Evolutionary conservation across 106 monocot genomes (phyloP).

Genomic region (Acorus calamus): DNA sequence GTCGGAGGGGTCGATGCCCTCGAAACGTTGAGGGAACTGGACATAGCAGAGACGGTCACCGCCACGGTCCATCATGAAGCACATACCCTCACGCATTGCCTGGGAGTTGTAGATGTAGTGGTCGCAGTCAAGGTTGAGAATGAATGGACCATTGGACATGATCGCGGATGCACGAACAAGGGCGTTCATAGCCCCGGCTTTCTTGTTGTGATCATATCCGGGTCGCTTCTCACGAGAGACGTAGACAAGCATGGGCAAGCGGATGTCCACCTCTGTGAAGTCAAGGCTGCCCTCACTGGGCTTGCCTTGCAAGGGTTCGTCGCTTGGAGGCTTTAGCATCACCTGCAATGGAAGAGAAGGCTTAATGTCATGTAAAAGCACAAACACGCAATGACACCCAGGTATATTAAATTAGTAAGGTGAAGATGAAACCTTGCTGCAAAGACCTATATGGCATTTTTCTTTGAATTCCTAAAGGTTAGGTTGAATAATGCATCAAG

Average conservation of each 20-base stretch:
- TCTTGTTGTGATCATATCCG: constrained; percentile 72
- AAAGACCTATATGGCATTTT: too few relatives aligned
- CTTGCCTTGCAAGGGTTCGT: constrained; percentile 28
- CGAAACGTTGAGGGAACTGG: constrained; percentile 90
- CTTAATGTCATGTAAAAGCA: too few relatives aligned
- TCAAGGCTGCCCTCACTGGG: constrained; percentile 20
- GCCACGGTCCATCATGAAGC: constrained; percentile 88
- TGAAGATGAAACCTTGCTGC: too few relatives aligned
- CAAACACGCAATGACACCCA: too few relatives aligned
- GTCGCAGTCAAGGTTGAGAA: background rate
- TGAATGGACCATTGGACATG: constrained; percentile 64
- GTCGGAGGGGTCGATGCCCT: constrained; percentile 90
- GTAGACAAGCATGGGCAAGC: constrained; percentile 61
- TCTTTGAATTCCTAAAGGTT: too few relatives aligned
- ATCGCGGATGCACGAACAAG: constrained; percentile 63
- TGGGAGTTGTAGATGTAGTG: background rate
- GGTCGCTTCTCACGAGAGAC: constrained; percentile 67
- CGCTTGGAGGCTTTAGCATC: constrained; percentile 62
- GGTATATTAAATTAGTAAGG: too few relatives aligned
- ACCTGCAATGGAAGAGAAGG: constrained; percentile 17
- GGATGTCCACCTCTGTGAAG: constrained; percentile 41
- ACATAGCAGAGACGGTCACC: constrained; percentile 81
- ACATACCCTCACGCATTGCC: background rate
- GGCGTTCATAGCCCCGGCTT: constrained; percentile 75
- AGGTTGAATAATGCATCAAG: too few relatives aligned